Percentiles rank a stretch among this genome's conserved stretches.
Evolutionary conservation across 306 rosid genomes (phyloP).

Genomic region (Quercus bicolor): DNA sequence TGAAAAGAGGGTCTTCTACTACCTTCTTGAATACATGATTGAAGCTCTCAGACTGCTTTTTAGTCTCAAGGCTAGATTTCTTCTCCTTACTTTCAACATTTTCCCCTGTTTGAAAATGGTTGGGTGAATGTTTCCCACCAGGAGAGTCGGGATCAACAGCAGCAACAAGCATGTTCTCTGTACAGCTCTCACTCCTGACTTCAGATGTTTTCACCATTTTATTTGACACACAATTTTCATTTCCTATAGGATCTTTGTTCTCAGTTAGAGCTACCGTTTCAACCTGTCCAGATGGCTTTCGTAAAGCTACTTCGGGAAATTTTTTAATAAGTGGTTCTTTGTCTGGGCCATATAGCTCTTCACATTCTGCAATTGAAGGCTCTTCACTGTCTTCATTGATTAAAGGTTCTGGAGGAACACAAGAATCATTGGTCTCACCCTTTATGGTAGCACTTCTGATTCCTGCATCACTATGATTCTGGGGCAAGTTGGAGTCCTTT

Average conservation of each 20-base stretch:
- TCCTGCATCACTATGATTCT: conserved; percentile 29
- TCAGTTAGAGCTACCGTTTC: conserved; percentile 29
- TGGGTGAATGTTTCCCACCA: conserved; percentile 29
- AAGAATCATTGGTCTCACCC: conserved; percentile 38
- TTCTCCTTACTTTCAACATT: conserved; percentile 33
- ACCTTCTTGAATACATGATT: conserved; percentile 67
- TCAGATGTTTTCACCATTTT: conserved; percentile 35
- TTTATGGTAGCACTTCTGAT: conserved; percentile 25
- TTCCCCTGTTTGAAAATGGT: conserved; percentile 27
- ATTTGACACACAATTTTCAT: conserved; percentile 24
- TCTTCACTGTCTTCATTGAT: conserved; percentile 52
- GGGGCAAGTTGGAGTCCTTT: conserved; percentile 33
- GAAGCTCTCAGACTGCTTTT: conserved; percentile 44
- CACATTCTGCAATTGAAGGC: conserved; percentile 69
- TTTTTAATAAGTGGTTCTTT: conserved; percentile 45
- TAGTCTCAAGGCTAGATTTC: conserved; percentile 27
- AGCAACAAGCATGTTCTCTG: conserved; percentile 28
- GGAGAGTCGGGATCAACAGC: conserved; percentile 22
- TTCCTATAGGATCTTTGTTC: conserved; percentile 26
- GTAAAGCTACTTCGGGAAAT: conserved; percentile 40
- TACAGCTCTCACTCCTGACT: conserved; percentile 24
- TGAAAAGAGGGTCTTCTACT: conserved; percentile 14
- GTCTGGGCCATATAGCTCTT: conserved; percentile 88
- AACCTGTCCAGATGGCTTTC: conserved; percentile 25
- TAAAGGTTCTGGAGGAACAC: conserved; percentile 46